Evolutionary conservation across 768 basidiomycete species (phyloP).

Genomic region (Trametes cubensis): DNA sequence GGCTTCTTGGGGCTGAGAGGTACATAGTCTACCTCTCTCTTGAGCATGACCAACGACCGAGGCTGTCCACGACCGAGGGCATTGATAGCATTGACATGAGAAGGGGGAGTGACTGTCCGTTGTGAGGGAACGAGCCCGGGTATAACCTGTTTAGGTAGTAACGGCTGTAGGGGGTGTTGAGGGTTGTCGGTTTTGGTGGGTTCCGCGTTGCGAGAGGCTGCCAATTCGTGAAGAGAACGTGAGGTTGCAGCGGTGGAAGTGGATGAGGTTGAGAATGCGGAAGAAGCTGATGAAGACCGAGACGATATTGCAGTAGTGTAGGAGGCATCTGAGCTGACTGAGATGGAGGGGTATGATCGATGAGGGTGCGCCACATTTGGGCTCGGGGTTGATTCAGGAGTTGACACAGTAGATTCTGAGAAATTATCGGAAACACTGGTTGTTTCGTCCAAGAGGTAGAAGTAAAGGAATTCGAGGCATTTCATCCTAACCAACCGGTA

Average conservation of each 20-base stretch:
- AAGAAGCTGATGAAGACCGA: conserved; percentile 19
- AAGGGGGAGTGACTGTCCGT: conserved; percentile 27
- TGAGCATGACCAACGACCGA: conserved; percentile 64
- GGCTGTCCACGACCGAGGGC: conserved; percentile 37
- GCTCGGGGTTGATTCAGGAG: conserved; percentile 22
- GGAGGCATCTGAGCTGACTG: conserved; percentile 6
- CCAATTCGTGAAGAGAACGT: conserved; percentile 15
- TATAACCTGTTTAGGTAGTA: conserved; percentile 10
- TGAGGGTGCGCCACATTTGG: conserved; percentile 33
- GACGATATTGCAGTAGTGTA: conserved; percentile 17
- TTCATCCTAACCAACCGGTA: conserved; percentile 71
- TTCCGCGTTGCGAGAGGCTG: conserved; percentile 24
- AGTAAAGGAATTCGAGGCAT: conserved; percentile 93
- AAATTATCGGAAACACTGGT: conserved; percentile 26
- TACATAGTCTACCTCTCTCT: conserved; percentile 70
- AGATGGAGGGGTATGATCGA: conserved; percentile 29
- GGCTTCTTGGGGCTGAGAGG: conserved; percentile 72
- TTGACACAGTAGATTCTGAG: conserved; percentile 24
- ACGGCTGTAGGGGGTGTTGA: conserved; percentile 24
- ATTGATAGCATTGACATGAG: conserved; percentile 12
- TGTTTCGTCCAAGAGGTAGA: conserved; percentile 89
- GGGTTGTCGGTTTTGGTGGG: background rate
- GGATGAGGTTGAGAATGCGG: conserved; percentile 26
- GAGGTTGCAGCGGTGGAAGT: conserved; percentile 24
- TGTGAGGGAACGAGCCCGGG: conserved; percentile 21